phyloP scores from a whole-genome alignment of 495 filamentous ascomycete genomes.

The Acidiella bohemica region DNA sequence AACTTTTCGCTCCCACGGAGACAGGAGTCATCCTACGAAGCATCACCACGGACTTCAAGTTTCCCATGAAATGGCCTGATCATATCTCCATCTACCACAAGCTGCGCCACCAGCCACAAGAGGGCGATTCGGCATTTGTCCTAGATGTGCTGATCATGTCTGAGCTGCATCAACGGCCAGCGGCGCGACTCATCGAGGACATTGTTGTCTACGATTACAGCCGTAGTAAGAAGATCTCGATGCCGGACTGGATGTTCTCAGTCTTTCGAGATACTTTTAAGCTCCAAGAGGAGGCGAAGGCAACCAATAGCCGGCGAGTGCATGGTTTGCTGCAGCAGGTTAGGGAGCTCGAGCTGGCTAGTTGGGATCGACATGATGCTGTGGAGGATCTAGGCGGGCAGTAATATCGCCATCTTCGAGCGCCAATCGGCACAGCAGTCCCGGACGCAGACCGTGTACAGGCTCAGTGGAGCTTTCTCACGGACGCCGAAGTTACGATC shows the following conservation, averaged over 20 bases:
- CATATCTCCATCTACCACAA: slow-evolving; percentile 81
- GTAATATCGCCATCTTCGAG: no score
- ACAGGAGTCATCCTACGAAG: slow-evolving; percentile 68
- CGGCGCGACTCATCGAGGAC: slow-evolving; percentile 68
- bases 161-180: slow-evolving; percentile 63
- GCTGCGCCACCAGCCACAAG: slow-evolving; percentile 42
- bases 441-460: no score
- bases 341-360: slow-evolving; percentile 50
- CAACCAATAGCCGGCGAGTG: slow-evolving; percentile 34
- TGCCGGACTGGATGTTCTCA: slow-evolving; percentile 54
- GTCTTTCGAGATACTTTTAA: slow-evolving; percentile 51
- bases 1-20: slow-evolving; percentile 50
- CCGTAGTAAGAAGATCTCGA: slow-evolving; percentile 38
- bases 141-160: slow-evolving; percentile 58
- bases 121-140: slow-evolving; percentile 39
- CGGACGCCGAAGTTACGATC: no score
- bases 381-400: slow-evolving; percentile 45
- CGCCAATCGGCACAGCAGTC: no score
- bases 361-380: slow-evolving; percentile 60
- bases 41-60: slow-evolving; percentile 81
- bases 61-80: slow-evolving; percentile 84
- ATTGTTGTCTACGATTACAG: slow-evolving; percentile 77
- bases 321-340: slow-evolving; percentile 42
- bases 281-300: slow-evolving; percentile 50
- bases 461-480: no score